phyloP scores from a whole-genome alignment of 2,329 filamentous ascomycete genomes.

The Cladophialophora psammophila region DNA sequence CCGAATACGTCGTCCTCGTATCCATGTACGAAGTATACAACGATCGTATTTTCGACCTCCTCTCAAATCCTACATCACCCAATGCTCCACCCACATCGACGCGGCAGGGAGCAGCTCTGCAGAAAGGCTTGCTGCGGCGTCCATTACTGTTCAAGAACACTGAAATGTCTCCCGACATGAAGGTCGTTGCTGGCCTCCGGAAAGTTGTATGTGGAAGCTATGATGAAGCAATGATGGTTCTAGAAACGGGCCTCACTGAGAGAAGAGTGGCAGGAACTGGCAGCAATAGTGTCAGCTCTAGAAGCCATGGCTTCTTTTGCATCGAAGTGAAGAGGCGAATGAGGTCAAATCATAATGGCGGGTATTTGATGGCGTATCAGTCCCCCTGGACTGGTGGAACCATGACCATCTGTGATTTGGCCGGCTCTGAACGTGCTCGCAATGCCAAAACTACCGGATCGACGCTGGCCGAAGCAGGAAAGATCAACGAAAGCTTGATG shows the following conservation, averaged over 20 bases:
- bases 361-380: conserved; percentile 48
- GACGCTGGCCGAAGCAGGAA: conserved; percentile 92
- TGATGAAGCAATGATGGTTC: conserved; percentile 83
- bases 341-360: conserved; percentile 59
- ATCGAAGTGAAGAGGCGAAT: conserved; percentile 88
- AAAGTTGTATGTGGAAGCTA: conserved; percentile 87
- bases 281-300: conserved; percentile 89
- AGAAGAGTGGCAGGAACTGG: conserved; percentile 87
- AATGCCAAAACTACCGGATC: conserved; percentile 93
- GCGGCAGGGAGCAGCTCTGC: conserved; percentile 55
- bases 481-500: conserved; percentile 99
- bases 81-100: conserved; percentile 49
- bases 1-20: conserved; percentile 86
- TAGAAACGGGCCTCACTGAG: conserved; percentile 89
- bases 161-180: conserved; percentile 85
- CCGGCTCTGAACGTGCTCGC: conserved; percentile 83
- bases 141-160: conserved; percentile 91
- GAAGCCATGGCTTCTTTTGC: conserved; percentile 96
- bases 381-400: conserved; percentile 59
- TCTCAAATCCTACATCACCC: conserved; percentile 64
- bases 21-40: conserved; percentile 99
- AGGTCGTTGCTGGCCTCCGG: conserved; percentile 87
- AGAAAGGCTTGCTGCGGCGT: conserved; percentile 75
- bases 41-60: conserved; percentile 92
- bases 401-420: conserved; percentile 39